phyloP scores from a whole-genome alignment of 495 filamentous ascomycete species.

The Penicillium cataractarum region DNA sequence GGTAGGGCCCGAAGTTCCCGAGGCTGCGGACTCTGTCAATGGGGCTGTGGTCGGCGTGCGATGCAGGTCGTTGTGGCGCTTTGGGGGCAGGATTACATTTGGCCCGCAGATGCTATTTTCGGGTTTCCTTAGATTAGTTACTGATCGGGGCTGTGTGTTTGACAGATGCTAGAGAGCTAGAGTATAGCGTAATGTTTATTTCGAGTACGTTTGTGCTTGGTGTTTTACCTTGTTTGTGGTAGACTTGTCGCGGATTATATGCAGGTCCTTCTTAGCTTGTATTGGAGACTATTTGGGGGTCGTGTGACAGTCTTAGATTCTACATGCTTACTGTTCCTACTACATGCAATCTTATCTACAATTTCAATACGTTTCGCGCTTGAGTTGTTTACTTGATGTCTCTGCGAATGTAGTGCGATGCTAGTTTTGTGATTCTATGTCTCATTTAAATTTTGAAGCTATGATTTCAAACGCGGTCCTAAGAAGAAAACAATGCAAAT shows the following conservation, averaged over 20 bases:
- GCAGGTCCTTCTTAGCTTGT: neutral
- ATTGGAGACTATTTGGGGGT: neutral
- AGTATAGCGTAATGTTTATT: neutral
- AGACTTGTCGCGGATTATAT: neutral
- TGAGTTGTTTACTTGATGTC: neutral
- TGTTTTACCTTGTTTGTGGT: neutral
- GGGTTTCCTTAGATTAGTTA: neutral
- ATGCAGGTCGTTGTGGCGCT: neutral
- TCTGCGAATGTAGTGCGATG: neutral
- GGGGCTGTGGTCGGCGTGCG: neutral
- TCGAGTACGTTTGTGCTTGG: neutral
- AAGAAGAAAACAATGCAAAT: neutral
- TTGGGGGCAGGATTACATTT: neutral
- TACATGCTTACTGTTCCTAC: neutral
- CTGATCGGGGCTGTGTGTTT: neutral
- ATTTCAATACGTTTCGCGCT: neutral
- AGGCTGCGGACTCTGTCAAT: neutral
- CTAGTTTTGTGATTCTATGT: neutral
- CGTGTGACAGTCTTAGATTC: neutral
- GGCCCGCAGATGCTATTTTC: neutral
- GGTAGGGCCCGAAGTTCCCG: neutral
- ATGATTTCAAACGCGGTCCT: neutral
- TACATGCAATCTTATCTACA: neutral
- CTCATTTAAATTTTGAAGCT: neutral
- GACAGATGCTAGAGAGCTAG: neutral